Base-by-base conservation (phyloP, 2,329 filamentous ascomycete species). In the Cercospora sesami region DNA sequence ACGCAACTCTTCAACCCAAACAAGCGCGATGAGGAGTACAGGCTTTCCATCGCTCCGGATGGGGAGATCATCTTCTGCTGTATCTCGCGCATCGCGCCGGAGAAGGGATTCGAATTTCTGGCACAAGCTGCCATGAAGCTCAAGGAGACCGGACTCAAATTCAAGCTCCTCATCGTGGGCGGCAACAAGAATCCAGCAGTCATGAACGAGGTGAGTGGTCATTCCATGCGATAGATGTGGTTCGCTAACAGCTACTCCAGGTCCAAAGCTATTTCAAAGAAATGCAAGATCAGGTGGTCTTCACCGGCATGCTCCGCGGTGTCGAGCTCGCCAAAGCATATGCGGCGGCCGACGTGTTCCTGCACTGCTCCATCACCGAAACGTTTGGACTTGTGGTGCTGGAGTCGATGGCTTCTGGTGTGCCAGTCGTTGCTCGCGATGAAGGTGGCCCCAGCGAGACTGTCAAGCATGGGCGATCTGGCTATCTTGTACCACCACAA, bases 321-420 rank as follows among this genome's bases (percentile, higher is more conserved):
- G 83, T 83, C 60, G 83, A 84, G 2, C 82, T 91, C 8, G 89
- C 88, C n/a, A 80, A 83, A n/a, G 85, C 87, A 9, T 92, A 91
- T 71, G 89, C 90, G 2, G 86, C 86, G 3, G 89, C 86, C 0
- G 89, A 91, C 74, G 72, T 91, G n/a, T 91, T 91, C 75, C 78
- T 91, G 14, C 89, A 91, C 79, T 90, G 88, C 78, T 91, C 87
- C 23, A 81, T 91, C 66, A 91, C 89, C 0, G 89, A 91, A 78
- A 91, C 89, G 0, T 91, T 91, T 76, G 89, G 89, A 0, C 81
- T 91, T 9, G 89, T 91, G 0, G 89, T 91, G 1, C 80, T 91
- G 1, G 89, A 91, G 77, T 86, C 87, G 3, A 91, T 91, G 89
- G 89, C 89, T 0, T 90, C 88, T 70, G 88, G 89, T 2, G 83